These are phyloP conservation scores for Melastoma malabathricum DNA, from an alignment of 345 rosid species.

Conservation along the genomic window DNA sequence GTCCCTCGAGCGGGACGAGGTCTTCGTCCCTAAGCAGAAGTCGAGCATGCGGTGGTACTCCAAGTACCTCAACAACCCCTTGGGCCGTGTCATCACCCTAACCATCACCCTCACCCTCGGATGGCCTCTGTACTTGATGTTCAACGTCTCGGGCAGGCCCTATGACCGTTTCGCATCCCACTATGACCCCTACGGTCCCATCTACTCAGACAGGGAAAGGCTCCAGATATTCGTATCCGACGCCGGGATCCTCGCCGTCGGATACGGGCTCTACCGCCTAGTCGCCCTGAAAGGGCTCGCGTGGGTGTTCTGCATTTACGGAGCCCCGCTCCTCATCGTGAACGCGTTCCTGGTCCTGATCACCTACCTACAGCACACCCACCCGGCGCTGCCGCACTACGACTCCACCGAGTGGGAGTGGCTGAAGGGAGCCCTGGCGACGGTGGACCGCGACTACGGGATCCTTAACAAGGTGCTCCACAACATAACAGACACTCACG, in stretches of 20 bases:
- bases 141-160: conserved; percentile 69
- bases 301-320: conserved; percentile 48
- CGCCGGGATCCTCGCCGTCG: conserved; percentile 43
- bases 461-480: conserved; percentile 76
- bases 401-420: conserved; percentile 83
- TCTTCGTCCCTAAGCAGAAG: conserved; percentile 68
- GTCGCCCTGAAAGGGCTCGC: conserved; percentile 41
- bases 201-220: conserved; percentile 60
- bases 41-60: conserved; percentile 32
- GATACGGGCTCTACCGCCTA: conserved; percentile 42
- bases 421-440: conserved; percentile 74
- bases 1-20: conserved; percentile 75
- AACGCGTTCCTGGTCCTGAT: conserved; percentile 56
- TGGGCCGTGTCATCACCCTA: conserved; percentile 39
- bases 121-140: conserved; percentile 76
- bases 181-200: conserved; percentile 65
- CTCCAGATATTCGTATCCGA: conserved; percentile 62
- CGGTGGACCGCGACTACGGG: conserved; percentile 82
- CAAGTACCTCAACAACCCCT: conserved; percentile 66
- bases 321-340: conserved; percentile 59
- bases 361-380: conserved; percentile 86
- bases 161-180: conserved; percentile 69
- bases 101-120: conserved; percentile 47
- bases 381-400: conserved; percentile 71
- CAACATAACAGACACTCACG: conserved; percentile 79